These are phyloP conservation scores for Coprinellus aureogranulatus DNA, from an alignment of 768 basidiomycete genomes.

Conservation along the genomic window DNA sequence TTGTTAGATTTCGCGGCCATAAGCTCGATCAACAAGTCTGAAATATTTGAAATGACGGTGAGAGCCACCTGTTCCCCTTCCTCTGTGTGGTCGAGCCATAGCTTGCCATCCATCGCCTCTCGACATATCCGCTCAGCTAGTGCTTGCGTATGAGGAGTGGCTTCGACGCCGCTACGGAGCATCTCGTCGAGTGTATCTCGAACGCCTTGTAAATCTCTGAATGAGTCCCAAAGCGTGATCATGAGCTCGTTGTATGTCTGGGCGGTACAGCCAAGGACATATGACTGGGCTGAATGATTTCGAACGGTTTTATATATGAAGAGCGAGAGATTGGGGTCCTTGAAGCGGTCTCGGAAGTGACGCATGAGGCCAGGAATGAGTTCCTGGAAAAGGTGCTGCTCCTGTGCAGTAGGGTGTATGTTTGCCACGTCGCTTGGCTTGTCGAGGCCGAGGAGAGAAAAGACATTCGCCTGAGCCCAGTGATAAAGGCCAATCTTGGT, in stretches of 20 bases:
- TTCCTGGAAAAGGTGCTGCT: conserved; percentile 25
- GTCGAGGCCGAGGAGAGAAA: background rate
- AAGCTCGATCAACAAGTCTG: conserved; percentile 4
- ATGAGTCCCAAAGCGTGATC: conserved; percentile 77
- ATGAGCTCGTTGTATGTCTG: conserved; percentile 87
- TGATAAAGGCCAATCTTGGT: background rate
- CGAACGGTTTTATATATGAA: conserved; percentile 80
- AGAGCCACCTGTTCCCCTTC: conserved; percentile 10
- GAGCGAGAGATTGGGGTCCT: conserved; percentile 77
- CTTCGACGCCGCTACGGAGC: conserved; percentile 70
- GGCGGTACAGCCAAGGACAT: conserved; percentile 87
- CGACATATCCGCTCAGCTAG: conserved; percentile 63
- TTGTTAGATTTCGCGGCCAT: background rate
- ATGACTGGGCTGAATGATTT: conserved; percentile 71
- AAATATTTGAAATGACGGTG: background rate
- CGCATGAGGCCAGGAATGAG: conserved; percentile 76
- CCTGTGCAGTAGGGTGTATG: background rate
- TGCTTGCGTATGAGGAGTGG: conserved; percentile 57
- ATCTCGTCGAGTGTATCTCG: conserved; percentile 77
- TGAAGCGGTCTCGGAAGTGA: conserved; percentile 73
- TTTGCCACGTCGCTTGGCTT: background rate
- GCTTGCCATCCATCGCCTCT: conserved; percentile 55
- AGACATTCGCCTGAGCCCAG: background rate
- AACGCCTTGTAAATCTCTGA: conserved; percentile 79
- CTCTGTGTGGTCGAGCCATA: conserved; percentile 40